These are phyloP conservation scores for Metschnikowia vanudenii DNA, from an alignment of 805 yeast species.

Conservation along the genomic window DNA sequence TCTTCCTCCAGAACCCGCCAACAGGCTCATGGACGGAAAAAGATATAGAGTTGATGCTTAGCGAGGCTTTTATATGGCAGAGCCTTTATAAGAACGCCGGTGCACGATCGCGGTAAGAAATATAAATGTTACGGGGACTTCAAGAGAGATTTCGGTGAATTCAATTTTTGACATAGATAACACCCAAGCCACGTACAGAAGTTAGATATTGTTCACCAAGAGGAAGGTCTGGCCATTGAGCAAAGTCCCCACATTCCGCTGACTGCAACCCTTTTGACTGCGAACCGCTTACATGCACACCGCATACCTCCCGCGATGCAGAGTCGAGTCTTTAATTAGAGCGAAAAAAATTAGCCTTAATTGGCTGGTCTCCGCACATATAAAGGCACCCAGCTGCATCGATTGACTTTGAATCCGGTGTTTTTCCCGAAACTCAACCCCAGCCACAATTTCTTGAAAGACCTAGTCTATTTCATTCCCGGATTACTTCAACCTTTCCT, in stretches of 20 bases:
- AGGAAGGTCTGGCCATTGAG: too few species aligned
- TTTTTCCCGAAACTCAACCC: too few species aligned
- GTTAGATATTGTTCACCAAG: not conserved
- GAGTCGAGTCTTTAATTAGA: not conserved
- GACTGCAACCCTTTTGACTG: constrained; percentile 11
- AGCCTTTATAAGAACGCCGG: constrained; percentile 84
- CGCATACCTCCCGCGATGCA: not conserved
- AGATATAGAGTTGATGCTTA: constrained; percentile 85
- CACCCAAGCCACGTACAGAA: too few species aligned
- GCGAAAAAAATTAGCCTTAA: not conserved
- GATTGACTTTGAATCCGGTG: not conserved
- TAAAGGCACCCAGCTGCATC: not conserved
- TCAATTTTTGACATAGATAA: too few species aligned
- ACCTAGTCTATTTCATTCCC: not conserved
- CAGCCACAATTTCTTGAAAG: not conserved
- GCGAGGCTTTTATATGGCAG: constrained; percentile 98
- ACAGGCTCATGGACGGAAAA: constrained; percentile 82
- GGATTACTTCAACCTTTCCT: constrained; percentile 1
- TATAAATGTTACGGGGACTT: not conserved
- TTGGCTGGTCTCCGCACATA: constrained; percentile 4
- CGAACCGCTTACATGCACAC: constrained; percentile 10
- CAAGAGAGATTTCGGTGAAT: too few species aligned
- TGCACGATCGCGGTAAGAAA: constrained; percentile 64
- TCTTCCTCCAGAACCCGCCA: constrained; percentile 88
- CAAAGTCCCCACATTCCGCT: not conserved